phyloP scores from a whole-genome alignment of 164 flowering plant genomes.

The Stephania yunnanensis region DNA sequence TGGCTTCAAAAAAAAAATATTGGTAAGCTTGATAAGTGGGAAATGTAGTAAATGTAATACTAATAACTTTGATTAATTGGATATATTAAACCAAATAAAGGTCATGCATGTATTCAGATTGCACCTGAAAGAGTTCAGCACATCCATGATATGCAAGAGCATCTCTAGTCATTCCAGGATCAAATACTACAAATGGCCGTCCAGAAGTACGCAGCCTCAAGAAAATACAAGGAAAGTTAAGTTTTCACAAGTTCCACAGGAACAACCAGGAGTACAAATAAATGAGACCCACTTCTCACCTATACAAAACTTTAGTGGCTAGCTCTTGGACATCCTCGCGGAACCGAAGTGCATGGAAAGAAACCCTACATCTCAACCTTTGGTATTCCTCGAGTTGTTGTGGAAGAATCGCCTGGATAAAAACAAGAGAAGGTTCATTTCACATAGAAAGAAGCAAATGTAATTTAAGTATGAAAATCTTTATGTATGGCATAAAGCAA shows the following conservation, averaged over 20 bases:
- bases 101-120: background rate
- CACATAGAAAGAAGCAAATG: background rate
- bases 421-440: background rate
- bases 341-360: constrained; percentile 85
- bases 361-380: constrained; percentile 89
- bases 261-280: background rate
- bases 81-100: background rate
- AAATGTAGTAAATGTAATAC: background rate
- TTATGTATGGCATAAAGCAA: background rate
- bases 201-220: constrained; percentile 66
- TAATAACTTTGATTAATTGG: too few species aligned
- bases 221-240: constrained; percentile 6
- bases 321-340: constrained; percentile 85
- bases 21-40: constrained; percentile 8
- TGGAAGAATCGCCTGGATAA: constrained; percentile 71
- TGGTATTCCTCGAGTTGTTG: constrained; percentile 75
- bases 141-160: constrained; percentile 90
- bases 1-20: constrained; percentile 10
- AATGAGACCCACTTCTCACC: constrained; percentile 31
- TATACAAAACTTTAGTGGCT: constrained; percentile 55
- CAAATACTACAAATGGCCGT: constrained; percentile 71
- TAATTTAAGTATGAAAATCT: background rate
- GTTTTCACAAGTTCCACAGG: too few species aligned
- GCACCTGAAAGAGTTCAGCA: constrained; percentile 94
- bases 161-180: constrained; percentile 93